A percentile compares a stretch with the other conserved stretches of the same genome.
Conservation (phyloP, 495 filamentous ascomycete genomes). For the Staphylotrichum tortipilum region DNA sequence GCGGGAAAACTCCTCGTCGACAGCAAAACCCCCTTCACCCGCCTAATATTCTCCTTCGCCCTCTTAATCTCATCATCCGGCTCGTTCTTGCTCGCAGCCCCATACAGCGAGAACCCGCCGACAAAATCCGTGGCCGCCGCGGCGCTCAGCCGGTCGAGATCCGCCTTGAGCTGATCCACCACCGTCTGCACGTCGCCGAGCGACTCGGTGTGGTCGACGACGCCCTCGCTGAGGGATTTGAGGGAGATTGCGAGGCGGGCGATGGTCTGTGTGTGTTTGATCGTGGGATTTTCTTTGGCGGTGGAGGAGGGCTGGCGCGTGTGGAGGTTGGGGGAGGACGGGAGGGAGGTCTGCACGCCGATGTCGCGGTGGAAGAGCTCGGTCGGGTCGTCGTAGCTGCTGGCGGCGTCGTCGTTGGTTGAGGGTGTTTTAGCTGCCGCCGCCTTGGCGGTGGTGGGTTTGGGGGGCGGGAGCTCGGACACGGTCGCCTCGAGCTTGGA, state of each 20-base stretch:
- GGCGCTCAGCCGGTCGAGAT: slow-evolving; percentile 37
- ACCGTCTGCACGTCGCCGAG: slow-evolving; percentile 31
- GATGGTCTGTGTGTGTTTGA: slow-evolving; percentile 26
- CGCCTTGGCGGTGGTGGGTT: not conserved
- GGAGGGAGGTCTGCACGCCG: slow-evolving; percentile 73
- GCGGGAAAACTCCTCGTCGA: slow-evolving; percentile 60
- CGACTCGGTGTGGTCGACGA: slow-evolving; percentile 31
- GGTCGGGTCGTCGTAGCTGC: slow-evolving; percentile 53
- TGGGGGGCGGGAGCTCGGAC: slow-evolving; percentile 43
- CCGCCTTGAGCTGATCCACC: slow-evolving; percentile 40
- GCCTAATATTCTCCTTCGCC: slow-evolving; percentile 75
- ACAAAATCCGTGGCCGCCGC: slow-evolving; percentile 19
- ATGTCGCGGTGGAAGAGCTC: slow-evolving; percentile 89
- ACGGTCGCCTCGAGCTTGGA: slow-evolving; percentile 62
- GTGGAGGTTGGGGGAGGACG: slow-evolving; percentile 23
- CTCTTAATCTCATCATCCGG: slow-evolving; percentile 65
- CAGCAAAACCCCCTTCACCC: slow-evolving; percentile 87
- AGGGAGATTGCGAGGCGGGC: slow-evolving; percentile 39
- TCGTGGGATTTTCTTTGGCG: slow-evolving; percentile 16
- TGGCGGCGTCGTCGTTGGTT: slow-evolving; percentile 28
- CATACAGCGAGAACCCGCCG: slow-evolving; percentile 33
- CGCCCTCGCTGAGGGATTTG: slow-evolving; percentile 41
- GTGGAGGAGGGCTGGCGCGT: not conserved
- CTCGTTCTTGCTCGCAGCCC: slow-evolving; percentile 39
- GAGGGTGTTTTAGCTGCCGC: not conserved